Percentiles rank a stretch among this genome's conserved stretches.
phyloP scores from a whole-genome alignment of 2,329 filamentous ascomycete species.

The Rhynchosporium agropyri region DNA sequence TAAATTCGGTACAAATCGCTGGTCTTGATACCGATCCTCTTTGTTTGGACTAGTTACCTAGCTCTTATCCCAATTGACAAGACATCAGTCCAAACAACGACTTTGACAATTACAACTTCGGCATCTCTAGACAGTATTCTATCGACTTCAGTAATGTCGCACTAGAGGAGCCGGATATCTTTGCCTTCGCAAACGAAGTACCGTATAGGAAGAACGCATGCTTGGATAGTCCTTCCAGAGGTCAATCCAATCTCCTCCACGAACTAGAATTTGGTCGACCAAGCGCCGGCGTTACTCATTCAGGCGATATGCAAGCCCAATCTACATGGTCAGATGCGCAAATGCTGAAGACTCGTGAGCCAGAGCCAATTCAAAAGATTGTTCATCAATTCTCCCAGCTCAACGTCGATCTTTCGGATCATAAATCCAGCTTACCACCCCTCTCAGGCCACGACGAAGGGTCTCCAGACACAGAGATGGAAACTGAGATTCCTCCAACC shows the following conservation, averaged over 20 bases:
- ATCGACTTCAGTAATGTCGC: background rate
- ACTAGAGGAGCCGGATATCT: background rate
- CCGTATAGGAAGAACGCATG: background rate
- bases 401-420: conserved; percentile 31
- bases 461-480: background rate
- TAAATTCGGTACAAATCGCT: background rate
- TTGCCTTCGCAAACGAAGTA: background rate
- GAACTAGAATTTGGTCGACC: background rate
- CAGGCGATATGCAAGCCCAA: background rate
- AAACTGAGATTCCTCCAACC: background rate
- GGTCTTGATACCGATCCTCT: conserved; percentile 14
- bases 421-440: conserved; percentile 30
- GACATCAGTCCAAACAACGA: conserved; percentile 5
- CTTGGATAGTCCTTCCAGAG: background rate
- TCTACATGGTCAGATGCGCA: background rate
- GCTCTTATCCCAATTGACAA: conserved; percentile 3
- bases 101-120: conserved; percentile 13
- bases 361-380: conserved; percentile 19
- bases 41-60: conserved; percentile 14
- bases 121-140: background rate
- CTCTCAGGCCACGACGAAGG: conserved; percentile 30
- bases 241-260: background rate
- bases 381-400: conserved; percentile 33
- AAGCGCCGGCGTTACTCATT: background rate
- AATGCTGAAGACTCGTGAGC: background rate